Base-by-base conservation (phyloP, 2,329 filamentous ascomycete genomes). In the Paraphoma sp. region DNA sequence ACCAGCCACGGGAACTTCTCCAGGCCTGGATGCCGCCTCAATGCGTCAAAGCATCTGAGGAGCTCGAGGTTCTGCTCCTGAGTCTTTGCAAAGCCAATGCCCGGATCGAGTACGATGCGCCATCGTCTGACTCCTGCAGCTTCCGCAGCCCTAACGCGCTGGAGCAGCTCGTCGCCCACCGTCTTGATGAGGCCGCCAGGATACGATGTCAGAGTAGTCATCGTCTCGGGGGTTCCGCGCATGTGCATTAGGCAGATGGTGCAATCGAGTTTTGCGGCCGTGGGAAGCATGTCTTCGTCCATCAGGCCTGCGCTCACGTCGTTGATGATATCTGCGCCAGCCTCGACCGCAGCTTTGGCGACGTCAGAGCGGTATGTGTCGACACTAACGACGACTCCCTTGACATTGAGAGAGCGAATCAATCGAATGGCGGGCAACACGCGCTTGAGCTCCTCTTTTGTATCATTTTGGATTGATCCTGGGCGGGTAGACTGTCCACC, bases 401-500 rank as follows among this genome's bases (percentile, higher is more conserved):
- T 75, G 2, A 86, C 84, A 0, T 88, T 86, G 18, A 90, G 78
- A 2, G 83, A 83, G 58, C 90, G 89, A 71, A 97, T 89, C 49
- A 89, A 82, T 61, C 84, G 73, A 59, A 99, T 87, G n/a, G 87
- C 88, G 0, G 94, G 93, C 6, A 97, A 76, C 9, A 98, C 86
- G 10, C 95, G 90, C 9, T 83, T 75, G 12, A 90, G 80, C 76
- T 99, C 95, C 76, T 96, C 91, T 7, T 87, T 82, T 5, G 85
- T 82, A 11, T 87, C 82, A 51, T 96, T 84, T 63, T 92, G 86
- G 1, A 82, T 79, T 0, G 91, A 87, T 18, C 87, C 86, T 0
- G 95, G 95, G 0, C 93, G 89, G 14, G 93, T 97, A 33, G 93
- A 97, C 79, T 97, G 93, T 14, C 95, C 95, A 53, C 95, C 95